Base-by-base conservation (phyloP, 495 filamentous ascomycete genomes). In the Cenococcum geophilum region DNA sequence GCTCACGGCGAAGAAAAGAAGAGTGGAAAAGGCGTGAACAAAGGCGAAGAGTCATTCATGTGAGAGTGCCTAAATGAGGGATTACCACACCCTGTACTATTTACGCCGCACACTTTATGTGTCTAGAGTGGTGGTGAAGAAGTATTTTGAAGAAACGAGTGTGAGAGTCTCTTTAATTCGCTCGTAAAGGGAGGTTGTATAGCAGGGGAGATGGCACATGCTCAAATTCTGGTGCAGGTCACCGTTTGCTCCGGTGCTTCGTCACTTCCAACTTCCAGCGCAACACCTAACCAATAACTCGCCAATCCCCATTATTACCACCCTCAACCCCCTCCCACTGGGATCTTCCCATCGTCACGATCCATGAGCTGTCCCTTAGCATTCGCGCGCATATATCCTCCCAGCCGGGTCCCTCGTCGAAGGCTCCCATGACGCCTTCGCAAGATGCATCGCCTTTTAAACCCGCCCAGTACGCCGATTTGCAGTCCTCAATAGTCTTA, bases 381-480 rank as follows among this genome's bases (percentile, higher is more conserved):
- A 52, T 22, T 43, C 50, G 50, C 59, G 66, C 66, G 63, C 63
- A 59, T 57, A 57, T 21, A 40, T 57, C 37, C 11, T 47, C 23
- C 21, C 20, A 40, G 49, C 59, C 50, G 63, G 63, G 57, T 59
- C 52, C 59, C 18, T 63, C 63, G 66, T 62, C 61, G 63, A 50
- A 63, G 61, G 56, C 65, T 66, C 63, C 77, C 79, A 84, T 85
- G 82, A 83, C 78, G 78, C 78, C 82, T 75, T 75, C 77, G 66
- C 78, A 77, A 77, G 77, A 84, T 85, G 81, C 74, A 74, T 71
- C 80, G 69, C 79, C 83, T 70, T 75, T 82, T 72, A 80, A 82
- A 74, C 80, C 82, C 73, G 77, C 79, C 71, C 79, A 80, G 72
- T 80, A 81, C 66, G 79, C 80, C 67, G 78, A 82, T 59, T 74